Evolutionary conservation across 2,329 filamentous ascomycete species (phyloP), one percentile per base, ranked within the genome.

Genomic region (Aspergillus sp.): DNA sequence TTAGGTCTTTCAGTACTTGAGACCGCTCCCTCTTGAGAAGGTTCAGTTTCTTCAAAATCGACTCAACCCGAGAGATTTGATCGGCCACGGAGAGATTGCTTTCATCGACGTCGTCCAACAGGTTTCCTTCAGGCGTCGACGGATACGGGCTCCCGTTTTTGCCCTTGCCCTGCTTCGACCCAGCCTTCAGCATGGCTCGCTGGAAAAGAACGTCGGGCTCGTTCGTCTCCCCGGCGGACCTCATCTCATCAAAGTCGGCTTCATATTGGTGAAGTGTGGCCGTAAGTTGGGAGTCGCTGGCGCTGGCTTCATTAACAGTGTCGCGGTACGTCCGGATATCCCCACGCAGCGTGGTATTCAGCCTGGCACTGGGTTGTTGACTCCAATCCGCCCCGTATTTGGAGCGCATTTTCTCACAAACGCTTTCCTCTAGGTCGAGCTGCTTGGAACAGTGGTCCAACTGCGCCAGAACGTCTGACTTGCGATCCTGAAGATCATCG

Each of bases 331-430:
- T 91, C 51, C 85, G 79, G 45, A 97, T 85, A 62, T 98, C 93
- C 48, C 82, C 84, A 46, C 90, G 80, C 43, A 98, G 71, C 0
- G 91, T 97, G 3, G 86, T 83, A 1, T 91, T 98, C 36, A 98
- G 77, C 47, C 88, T 79, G 30, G 87, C 88, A 63, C 91, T 97
- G 7, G 93, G 93, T 61, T 98, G 93, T 60, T 98, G 93, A 12
- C 88, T 95, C 93, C 93, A 98, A 46, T 97, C 91, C 29, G 77
- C 79, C 46, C 91, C 90, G 64, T 97, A 97, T 65, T 98, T 98
- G 8, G 89, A 94, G 41, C 93, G 81, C 93, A 98, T 98, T 74
- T 97, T 98, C 67, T 98, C 93, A 65, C 93, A 98, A 0, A 97
- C 88, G 47, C 88, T 94, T 70, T 97, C 94, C 66, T 98, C 93